Evolutionary conservation across 768 basidiomycete species (phyloP).

Genomic region (Leccinum variicolor): DNA sequence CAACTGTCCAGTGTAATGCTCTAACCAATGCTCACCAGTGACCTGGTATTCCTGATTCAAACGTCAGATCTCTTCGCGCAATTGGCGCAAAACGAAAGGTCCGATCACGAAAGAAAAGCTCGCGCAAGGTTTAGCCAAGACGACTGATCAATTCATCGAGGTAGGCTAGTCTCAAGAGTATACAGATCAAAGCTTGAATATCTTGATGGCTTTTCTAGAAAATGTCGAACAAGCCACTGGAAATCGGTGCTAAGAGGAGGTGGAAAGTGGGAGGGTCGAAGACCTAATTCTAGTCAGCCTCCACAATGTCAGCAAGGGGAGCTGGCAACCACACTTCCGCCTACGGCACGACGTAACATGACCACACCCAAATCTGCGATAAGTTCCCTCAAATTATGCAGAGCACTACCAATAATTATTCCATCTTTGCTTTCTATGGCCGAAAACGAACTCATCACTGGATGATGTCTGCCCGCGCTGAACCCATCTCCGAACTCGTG

Average conservation of each 20-base stretch:
- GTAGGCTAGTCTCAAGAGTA: constrained; percentile 33
- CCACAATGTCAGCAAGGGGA: constrained; percentile 79
- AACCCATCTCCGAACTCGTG: neutral
- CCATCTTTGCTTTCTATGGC: neutral
- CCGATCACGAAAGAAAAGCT: constrained; percentile 75
- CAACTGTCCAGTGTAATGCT: constrained; percentile 37
- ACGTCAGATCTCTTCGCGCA: constrained; percentile 65
- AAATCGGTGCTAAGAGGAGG: constrained; percentile 56
- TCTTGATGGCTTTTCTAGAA: constrained; percentile 36
- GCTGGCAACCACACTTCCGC: constrained; percentile 78
- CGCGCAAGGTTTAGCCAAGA: constrained; percentile 68
- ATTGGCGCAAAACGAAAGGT: constrained; percentile 76
- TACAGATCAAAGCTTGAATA: constrained; percentile 30
- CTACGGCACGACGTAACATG: constrained; percentile 27
- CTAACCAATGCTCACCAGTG: constrained; percentile 44
- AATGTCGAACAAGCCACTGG: constrained; percentile 45
- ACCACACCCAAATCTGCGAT: neutral
- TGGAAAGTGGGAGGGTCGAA: constrained; percentile 66
- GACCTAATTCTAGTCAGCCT: constrained; percentile 73
- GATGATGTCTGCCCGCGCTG: neutral
- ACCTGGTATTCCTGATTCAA: constrained; percentile 74
- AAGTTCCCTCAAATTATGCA: neutral
- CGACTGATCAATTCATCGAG: constrained; percentile 59
- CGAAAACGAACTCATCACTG: neutral
- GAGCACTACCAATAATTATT: neutral